phyloP scores from a whole-genome alignment of 2,329 filamentous ascomycete genomes.

The Sclerotinia glacialis region DNA sequence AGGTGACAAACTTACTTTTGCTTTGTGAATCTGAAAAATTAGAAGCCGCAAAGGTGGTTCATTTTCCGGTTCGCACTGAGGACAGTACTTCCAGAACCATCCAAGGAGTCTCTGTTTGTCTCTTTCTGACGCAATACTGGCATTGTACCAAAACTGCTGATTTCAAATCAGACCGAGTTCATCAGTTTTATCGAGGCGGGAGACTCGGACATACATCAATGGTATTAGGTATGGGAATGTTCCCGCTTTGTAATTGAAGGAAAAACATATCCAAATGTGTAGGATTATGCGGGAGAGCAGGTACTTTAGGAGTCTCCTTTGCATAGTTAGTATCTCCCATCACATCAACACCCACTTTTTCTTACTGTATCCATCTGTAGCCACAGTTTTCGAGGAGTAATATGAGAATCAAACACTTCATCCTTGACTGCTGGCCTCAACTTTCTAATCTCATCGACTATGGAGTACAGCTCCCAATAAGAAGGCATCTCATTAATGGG shows the following conservation, averaged over 20 bases:
- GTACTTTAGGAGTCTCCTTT: background rate
- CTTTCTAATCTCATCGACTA: background rate
- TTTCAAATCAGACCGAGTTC: background rate
- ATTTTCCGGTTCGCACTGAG: background rate
- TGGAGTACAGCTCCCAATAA: background rate
- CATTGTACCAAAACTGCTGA: background rate
- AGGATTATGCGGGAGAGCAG: background rate
- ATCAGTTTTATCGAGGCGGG: background rate
- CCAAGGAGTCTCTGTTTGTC: background rate
- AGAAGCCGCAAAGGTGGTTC: background rate
- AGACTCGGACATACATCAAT: background rate
- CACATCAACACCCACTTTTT: background rate
- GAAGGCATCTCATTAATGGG: background rate
- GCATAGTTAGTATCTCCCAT: background rate
- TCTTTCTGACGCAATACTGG: background rate
- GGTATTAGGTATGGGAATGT: background rate
- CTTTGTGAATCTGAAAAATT: background rate
- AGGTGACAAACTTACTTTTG: background rate
- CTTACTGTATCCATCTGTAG: background rate
- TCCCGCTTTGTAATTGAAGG: background rate
- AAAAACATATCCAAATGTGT: background rate
- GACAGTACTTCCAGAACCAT: background rate
- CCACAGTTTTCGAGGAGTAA: background rate
- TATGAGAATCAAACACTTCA: background rate
- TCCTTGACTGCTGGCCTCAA: background rate